Evolutionary conservation across 1,284 basidiomycete genomes (phyloP), one percentile per base, ranked within the genome.

Genomic region (Ustilago sp.): DNA sequence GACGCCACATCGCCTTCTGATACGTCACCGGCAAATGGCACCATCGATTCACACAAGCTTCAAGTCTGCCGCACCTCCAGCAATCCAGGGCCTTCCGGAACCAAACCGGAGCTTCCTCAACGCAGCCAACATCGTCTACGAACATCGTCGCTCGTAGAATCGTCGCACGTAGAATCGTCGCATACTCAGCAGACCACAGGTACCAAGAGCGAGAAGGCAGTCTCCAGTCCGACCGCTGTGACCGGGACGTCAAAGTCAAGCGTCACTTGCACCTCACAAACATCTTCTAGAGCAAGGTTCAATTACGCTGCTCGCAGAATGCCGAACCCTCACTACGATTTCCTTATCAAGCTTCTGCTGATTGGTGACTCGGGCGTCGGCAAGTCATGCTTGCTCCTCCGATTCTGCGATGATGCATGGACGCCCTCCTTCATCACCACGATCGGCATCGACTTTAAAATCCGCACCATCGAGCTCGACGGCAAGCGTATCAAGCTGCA

Each of bases 351-450:
- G 70, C 80, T 84, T 4, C 67, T 84, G 50, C 77, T 84, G 31
- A 84, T 84, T 52, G 82, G 82, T 41, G 74, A 72, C 55, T 53
- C 77, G 80, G 87, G 87, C 63, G 88, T 99, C 81, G 97, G 97
- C 80, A 99, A 99, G 89, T 99, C 96, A 58, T 99, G 97, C 89
- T 90, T 99, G 17, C 90, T 99, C 66, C 91, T 99, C 68, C 93
- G 97, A 77, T 99, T 99, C 91, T 99, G 96, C 87, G 97, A 99
- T 88, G 97, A 99, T 87, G 94, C 96, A 77, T 99, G 96, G 96
- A 99, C 97, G 39, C 96, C 96, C 35, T 96, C 94, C 47, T 99
- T 99, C 89, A 99, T 99, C 88, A 99, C 96, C 57, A 99, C 96
- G 58, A 99, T 99, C 87, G 97, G 95, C 41, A 86, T 87, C 36